Base-by-base conservation (phyloP, 495 filamentous ascomycete genomes). In the Penicillium arizonense region DNA sequence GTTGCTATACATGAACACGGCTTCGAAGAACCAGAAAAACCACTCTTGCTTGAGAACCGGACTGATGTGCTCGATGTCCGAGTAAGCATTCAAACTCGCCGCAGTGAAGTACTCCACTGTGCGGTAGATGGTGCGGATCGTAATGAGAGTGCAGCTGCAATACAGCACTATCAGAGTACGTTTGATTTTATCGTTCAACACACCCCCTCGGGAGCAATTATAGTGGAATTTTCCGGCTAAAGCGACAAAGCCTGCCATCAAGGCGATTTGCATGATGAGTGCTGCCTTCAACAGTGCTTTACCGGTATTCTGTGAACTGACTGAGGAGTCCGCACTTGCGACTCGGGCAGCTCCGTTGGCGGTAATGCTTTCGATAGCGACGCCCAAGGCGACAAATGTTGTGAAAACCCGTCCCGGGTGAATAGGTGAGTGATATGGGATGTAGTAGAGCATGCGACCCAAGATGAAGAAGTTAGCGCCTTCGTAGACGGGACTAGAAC, bases 1-100 rank as follows among this genome's bases (percentile, higher is more conserved):
- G 49, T 89, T 90, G 41, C 57, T 42, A 3, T 85, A 72, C 87
- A 91, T 90, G 44, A 87, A 65, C 10, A 63, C 62, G 0, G 76
- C 77, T 63, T 90, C 87, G 54, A 89, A 89, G 32, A 90, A 72
- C 68, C 81, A 90, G 61, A 89, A 88, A 62, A 82, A 88, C 80
- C 82, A 86, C 62, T 90, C 87, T 45, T 86, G 79, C 23, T 81
- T 79, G 39, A 87, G 46, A 32, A 87, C 67, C 0, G 83, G 81
- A 32, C 75, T 82, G 41, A 78, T 61, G 5, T 75, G 26, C 8
- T 69, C 21, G 23, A 67, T 48, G 38, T 80, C 73, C n/a, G 38
- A 62, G 55, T 47, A 46, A 10, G 71, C 41, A 60, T 63, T 65
- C 51, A 71, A 32, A 56, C 68, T 60, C 47, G 62, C 73, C 43